Base-by-base conservation (phyloP, 352 stramenopile species). In the Globisporangium barbulae region DNA sequence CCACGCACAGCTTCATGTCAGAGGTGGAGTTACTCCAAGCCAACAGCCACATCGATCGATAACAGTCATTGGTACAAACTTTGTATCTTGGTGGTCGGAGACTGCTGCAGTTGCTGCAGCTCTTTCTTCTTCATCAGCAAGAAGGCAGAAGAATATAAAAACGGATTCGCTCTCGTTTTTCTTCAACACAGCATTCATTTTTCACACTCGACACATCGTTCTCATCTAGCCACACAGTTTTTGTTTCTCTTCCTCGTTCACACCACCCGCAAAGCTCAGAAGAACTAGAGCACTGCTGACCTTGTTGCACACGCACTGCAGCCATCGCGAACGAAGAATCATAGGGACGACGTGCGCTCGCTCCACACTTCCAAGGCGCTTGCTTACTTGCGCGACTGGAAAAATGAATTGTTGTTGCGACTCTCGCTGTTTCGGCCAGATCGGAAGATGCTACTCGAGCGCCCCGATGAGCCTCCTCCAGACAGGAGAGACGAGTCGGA, bases 391-490 rank as follows among this genome's bases (percentile, higher is more conserved):
- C 61, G 52, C 21, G 61, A 61, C 53, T 54, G 44, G 45, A 68
- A 68, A 45, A 68, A 68, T 9, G 63, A 68, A 42, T 59, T 63
- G 60, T 31, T 59, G 52, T 60, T 65, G 47, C 59, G 59, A 8
- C 52, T 61, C 21, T 70, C 64, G 42, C 69, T 79, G 50, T 64
- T 73, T 30, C 76, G 74, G 21, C 75, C 73, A 5, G 75, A 83
- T 54, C 78, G 76, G 69, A 87, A 87, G 9, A 87, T 65, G 3
- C 68, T 53, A 44, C 75, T 88, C 10, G 76, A 79, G 28, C 74
- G 61, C 28, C 78, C 74, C 30, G 72, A 81, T 44, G 68, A 75
- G 2, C 73, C 69, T 8, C 65, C 74, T 1, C 74, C 75, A 6
- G 74, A 81, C 13, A 73, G 72, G 31, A 79, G 67, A 10, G 64